Percentiles rank a stretch among this genome's conserved stretches.
Conservation (phyloP, 129 eudicot species). For the Centrapalus pauciflorus region DNA sequence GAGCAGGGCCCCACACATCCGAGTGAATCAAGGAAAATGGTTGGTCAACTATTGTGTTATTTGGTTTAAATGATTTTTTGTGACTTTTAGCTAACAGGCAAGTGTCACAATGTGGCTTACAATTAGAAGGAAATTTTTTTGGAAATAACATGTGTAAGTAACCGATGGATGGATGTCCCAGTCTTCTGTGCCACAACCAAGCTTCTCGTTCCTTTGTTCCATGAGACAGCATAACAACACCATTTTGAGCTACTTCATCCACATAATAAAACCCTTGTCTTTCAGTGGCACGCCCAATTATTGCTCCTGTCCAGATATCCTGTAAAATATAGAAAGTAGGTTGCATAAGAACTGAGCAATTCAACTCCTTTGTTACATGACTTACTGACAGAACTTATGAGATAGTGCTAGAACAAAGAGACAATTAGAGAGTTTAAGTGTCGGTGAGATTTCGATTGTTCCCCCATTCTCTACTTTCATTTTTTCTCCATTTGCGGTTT, state of each 20-base stretch:
- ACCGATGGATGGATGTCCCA: no score
- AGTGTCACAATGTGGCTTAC: no score
- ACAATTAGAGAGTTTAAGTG: not conserved
- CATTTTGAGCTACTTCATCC: not conserved
- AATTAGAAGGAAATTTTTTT: no score
- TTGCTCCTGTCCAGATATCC: not conserved
- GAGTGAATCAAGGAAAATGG: no score
- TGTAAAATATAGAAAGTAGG: not conserved
- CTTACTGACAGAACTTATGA: not conserved
- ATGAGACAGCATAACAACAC: not conserved
- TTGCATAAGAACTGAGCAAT: not conserved
- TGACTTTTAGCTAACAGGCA: no score
- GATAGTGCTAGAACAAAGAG: not conserved
- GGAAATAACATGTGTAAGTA: no score
- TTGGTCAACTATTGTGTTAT: no score
- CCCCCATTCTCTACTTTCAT: not conserved
- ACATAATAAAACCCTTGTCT: not conserved
- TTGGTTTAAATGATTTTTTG: no score
- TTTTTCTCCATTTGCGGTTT: not conserved
- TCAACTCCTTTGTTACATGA: not conserved
- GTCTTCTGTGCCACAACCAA: constrained; percentile 6
- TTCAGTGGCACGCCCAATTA: not conserved
- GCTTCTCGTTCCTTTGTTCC: not conserved
- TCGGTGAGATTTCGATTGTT: not conserved
- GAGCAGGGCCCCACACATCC: no score